Conservation (phyloP, 768 basidiomycete genomes). For the Amanita inopinata region DNA sequence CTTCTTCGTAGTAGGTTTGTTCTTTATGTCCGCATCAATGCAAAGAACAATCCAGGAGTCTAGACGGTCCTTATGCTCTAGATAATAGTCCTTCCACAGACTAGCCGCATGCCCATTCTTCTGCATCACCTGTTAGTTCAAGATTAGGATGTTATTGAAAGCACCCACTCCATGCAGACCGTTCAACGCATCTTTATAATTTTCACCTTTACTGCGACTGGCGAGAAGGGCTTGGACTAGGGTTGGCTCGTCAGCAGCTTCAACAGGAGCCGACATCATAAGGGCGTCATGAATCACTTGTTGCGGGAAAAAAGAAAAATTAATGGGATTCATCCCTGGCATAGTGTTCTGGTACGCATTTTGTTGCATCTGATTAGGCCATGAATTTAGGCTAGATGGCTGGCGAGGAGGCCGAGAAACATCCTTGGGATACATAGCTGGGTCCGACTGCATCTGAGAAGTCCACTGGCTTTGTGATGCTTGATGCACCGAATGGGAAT, state of each 20-base stretch:
- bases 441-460: constrained; percentile 13
- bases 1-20: constrained; percentile 22
- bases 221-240: constrained; percentile 42
- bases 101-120: constrained; percentile 44
- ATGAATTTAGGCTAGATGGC: constrained; percentile 22
- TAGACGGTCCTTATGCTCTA: constrained; percentile 56
- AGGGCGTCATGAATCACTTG: constrained; percentile 51
- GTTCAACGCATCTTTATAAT: constrained; percentile 61
- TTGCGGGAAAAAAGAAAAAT: constrained; percentile 35
- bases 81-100: constrained; percentile 75
- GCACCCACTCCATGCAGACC: constrained; percentile 50
- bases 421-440: constrained; percentile 13
- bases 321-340: constrained; percentile 24
- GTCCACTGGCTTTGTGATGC: constrained; percentile 21
- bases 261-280: constrained; percentile 44
- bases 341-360: constrained; percentile 22
- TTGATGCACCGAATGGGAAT: constrained; percentile 19
- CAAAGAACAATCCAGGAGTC: constrained; percentile 35
- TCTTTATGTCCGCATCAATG: constrained; percentile 13
- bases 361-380: constrained; percentile 26
- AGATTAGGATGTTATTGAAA: constrained; percentile 3
- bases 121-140: constrained; percentile 20
- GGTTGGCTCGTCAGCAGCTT: constrained; percentile 45
- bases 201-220: constrained; percentile 30
- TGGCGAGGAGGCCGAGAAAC: constrained; percentile 23